Evolutionary conservation across 148 eudicot genomes (phyloP).

Genomic region (Vaccinium myrtillus): DNA sequence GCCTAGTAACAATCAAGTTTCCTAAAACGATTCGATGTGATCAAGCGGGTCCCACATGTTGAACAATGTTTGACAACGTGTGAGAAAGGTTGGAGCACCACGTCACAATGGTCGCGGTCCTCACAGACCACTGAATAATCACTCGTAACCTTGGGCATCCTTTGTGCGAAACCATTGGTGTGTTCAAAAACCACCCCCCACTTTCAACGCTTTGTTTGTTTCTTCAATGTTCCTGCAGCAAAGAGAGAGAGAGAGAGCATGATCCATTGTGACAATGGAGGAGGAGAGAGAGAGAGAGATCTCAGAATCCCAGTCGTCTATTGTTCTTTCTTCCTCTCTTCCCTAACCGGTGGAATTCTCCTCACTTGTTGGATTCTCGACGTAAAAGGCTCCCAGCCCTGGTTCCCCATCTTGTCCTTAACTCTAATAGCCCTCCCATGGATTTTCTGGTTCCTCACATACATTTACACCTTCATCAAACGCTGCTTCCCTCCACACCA

Average conservation of each 20-base stretch:
- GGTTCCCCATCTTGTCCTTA: conserved; percentile 26
- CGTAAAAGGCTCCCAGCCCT: conserved; percentile 20
- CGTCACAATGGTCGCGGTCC: too few relatives aligned
- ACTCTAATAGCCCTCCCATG: conserved; percentile 28
- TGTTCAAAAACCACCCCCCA: background rate
- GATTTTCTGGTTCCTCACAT: conserved; percentile 37
- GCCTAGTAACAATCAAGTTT: too few relatives aligned
- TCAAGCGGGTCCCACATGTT: too few relatives aligned
- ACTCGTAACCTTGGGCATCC: background rate
- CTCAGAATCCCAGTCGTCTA: conserved; percentile 27
- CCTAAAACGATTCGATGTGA: too few relatives aligned
- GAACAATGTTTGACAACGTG: too few relatives aligned
- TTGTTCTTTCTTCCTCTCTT: conserved; percentile 23
- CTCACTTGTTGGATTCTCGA: conserved; percentile 21
- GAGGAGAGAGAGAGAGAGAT: conserved; percentile 8
- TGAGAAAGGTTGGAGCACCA: too few relatives aligned
- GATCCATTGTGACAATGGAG: background rate
- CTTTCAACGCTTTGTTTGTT: background rate
- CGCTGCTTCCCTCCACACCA: background rate
- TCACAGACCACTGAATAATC: too few relatives aligned
- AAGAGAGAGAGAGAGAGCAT: background rate
- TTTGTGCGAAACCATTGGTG: background rate
- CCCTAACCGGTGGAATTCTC: conserved; percentile 27
- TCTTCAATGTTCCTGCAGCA: background rate
- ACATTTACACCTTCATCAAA: conserved; percentile 32